These are phyloP conservation scores for Silene vulgaris DNA, from an alignment of 179 eudicot genomes.

Conservation along the genomic window DNA sequence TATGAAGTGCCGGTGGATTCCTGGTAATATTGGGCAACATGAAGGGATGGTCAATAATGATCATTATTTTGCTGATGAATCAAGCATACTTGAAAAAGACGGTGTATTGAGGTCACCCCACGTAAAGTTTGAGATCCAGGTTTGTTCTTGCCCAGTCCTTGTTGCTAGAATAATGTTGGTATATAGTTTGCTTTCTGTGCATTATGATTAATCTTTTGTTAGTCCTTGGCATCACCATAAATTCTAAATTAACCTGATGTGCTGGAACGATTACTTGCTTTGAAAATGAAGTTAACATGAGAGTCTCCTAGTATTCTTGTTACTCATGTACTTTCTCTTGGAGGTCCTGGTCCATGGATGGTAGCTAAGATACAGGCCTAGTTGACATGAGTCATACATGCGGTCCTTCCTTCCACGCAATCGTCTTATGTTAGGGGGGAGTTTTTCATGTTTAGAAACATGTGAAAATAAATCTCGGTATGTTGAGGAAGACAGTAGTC, in stretches of 20 bases:
- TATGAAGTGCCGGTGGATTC: conserved; percentile 86
- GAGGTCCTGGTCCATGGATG: too few relatives aligned
- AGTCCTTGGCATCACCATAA: neutral
- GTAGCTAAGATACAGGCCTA: too few relatives aligned
- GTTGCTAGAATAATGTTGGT: neutral
- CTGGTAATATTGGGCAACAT: conserved; percentile 50
- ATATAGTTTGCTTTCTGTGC: neutral
- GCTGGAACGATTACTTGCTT: neutral
- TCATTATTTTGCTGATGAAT: conserved; percentile 55
- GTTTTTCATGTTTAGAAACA: too few relatives aligned
- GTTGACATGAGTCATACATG: too few relatives aligned
- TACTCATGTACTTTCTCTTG: too few relatives aligned
- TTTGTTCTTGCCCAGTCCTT: conserved; percentile 17
- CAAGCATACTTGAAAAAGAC: conserved; percentile 52
- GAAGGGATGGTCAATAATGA: conserved; percentile 50
- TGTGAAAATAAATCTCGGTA: too few relatives aligned
- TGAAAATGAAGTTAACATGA: neutral
- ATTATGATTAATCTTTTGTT: neutral
- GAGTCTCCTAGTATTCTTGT: too few relatives aligned
- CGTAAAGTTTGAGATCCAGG: conserved; percentile 94
- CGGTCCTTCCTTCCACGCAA: too few relatives aligned
- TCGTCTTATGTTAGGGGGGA: too few relatives aligned
- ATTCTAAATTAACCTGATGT: neutral
- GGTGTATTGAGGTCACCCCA: conserved; percentile 37
- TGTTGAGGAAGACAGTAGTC: too few relatives aligned